Base-by-base conservation (phyloP, 495 filamentous ascomycete genomes). In the Penicillium nucicola region DNA sequence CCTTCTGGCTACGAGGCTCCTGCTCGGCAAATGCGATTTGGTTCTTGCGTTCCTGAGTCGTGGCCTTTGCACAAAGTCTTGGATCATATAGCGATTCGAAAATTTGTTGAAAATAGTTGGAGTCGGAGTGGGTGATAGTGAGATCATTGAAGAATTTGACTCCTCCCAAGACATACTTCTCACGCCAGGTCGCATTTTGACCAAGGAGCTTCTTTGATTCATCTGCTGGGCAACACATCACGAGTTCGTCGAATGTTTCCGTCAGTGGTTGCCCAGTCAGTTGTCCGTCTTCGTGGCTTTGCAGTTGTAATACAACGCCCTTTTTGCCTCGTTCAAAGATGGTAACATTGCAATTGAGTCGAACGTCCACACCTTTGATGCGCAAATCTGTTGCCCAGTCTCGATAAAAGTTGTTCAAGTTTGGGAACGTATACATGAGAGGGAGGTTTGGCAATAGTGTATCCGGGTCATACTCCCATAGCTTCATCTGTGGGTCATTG, bases 111-210 rank as follows among this genome's bases (percentile, higher is more conserved):
- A 92, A 88, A 71, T 92, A 95, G 2, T 77, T 61, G n/a, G 70
- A 66, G 67, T 95, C 89, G 39, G 75, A 81, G 64, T 95, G 88
- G 19, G 89, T 93, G 61, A 93, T 81, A 20, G 89, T 95, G 54
- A 92, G 81, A 63, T 95, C 88, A 72, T 91, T 82, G 64, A 77
- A 88, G 66, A 90, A 92, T 48, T 80, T 83, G n/a, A 86, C 86
- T 33, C 83, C 82, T 31, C 85, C 83, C 1, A 92, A 80, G 30
- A 92, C 83, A 19, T 71, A 80, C 23, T 68, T 77, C 60, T 92
- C 88, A 34, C 74, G 75, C 74, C 79, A 80, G 20, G 79, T 82
- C 20, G 86, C 76, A 23, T 83, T 80, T 32, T 72, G 67, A 47
- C 76, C 80, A 4, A 92, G 77, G 1, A 92, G 72, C 9, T 77